Evolutionary conservation across 495 filamentous ascomycete species (phyloP).

Genomic region (Bombardia bombarda): DNA sequence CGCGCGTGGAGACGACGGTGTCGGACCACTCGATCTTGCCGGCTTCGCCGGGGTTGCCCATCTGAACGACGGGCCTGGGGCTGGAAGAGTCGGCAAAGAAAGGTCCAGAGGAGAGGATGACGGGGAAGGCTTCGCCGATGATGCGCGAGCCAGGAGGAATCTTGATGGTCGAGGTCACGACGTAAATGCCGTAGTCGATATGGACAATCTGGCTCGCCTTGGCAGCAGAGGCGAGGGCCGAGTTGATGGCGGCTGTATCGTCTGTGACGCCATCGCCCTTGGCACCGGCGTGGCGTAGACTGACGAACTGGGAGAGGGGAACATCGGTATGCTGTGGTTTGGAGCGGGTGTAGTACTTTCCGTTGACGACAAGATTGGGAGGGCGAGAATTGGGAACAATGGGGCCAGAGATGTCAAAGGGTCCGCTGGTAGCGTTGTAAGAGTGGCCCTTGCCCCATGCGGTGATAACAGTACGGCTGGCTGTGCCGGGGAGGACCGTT

Average conservation of each 20-base stretch:
- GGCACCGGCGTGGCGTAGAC: constrained; percentile 62
- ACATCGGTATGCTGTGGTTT: constrained; percentile 61
- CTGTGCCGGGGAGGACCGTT: constrained; percentile 49
- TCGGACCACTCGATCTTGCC: constrained; percentile 77
- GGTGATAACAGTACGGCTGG: constrained; percentile 40
- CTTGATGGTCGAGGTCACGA: constrained; percentile 66
- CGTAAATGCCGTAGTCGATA: constrained; percentile 80
- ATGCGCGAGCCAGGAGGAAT: constrained; percentile 67
- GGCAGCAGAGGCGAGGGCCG: constrained; percentile 50
- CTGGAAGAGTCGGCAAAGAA: constrained; percentile 58
- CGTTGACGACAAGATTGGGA: constrained; percentile 24
- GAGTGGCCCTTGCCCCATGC: constrained; percentile 34
- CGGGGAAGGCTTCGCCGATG: constrained; percentile 75
- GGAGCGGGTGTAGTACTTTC: constrained; percentile 52
- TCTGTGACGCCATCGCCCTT: constrained; percentile 63
- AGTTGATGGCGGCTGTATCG: constrained; percentile 61
- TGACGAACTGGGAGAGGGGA: constrained; percentile 50
- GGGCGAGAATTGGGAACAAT: constrained; percentile 30
- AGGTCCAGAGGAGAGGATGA: constrained; percentile 64
- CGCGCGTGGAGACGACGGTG: constrained; percentile 66
- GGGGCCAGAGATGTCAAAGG: constrained; percentile 24
- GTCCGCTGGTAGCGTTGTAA: constrained; percentile 35
- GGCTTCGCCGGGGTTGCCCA: constrained; percentile 61
- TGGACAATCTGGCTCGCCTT: constrained; percentile 58
- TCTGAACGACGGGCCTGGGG: constrained; percentile 61